Evolutionary conservation across 192 early-diverging fungal species (phyloP), one percentile per base, ranked within the genome.

Genomic region (Mortierella hygrophila): DNA sequence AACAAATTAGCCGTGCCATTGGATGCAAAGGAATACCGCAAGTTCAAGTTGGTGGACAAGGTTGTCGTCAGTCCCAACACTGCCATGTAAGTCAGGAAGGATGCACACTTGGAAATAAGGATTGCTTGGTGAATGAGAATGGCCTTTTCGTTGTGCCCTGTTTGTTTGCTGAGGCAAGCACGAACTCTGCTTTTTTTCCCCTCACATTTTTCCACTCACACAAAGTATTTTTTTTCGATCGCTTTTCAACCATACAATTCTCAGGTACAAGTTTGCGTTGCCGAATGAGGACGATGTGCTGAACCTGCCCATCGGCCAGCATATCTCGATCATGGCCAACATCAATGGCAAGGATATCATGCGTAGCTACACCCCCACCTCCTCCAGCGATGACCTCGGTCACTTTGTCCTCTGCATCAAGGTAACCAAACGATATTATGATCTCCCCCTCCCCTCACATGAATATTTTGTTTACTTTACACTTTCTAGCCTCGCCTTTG

Each of bases 371-470:
- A 99, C 98, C 16, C 98, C 98, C 29, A 97, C 96, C 37, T 95
- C 93, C 79, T 90, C 91, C 11, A 94, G 96, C 89, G 96, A 95
- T 79, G 95, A 97, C 81, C 80, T 90, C 76, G 98, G 98, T 71
- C 92, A 94, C 88, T 97, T 98, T 92, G 97, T 98, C 83, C 91
- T 99, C 47, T 90, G 97, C 8, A 94, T 99, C 92, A 99, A 99
- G 94, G 94, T 96, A 88, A 65, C 10, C 1, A 65, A 65, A 32
- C 11, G 8, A n/a, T 41, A 0, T 29, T 20, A 47, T 75, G n/a
- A 15, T 35, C 29, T 26, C 15, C 7, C 5, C 8, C 9, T 29
- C 26, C 49, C 60, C 29, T 65, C 60, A 65, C 60, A 65, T 65
- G 60, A 40, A 40, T 40, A 6, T 40, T 40, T 7, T 60, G 55